Evolutionary conservation across 164 flowering plant species (phyloP), one percentile per base, ranked within the genome.

Genomic region (Taxillus chinensis): DNA sequence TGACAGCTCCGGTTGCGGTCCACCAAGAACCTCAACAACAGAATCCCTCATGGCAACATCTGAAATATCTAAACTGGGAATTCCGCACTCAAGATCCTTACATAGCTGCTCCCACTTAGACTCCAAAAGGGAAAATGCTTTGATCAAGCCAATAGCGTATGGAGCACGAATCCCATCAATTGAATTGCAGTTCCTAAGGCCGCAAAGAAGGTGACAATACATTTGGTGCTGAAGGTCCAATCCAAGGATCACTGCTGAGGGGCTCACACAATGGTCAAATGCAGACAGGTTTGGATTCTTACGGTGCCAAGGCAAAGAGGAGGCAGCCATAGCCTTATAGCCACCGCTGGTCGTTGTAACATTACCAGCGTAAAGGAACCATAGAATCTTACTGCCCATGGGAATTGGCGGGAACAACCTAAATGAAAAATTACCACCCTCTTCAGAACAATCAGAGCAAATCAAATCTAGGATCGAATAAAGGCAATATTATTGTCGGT

Each of bases 141-240:
- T 59, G 7, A 75, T 63, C 57, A 82, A 65, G 27, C 73, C 86
- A 40, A 63, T 41, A 0, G 82, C 86, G 68, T 79, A 79, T 0
- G 83, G 77, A 5, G 79, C 79, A 17, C 64, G 42, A 58, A 82
- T 73, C 2, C 69, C 71, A 67, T 74, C 79, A 4, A 80, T 52
- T 3, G 45, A 39, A 46, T 76, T 65, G 13, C 5, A 69, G 50
- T 69, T 59, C 61, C 78, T 66, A 9, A 82, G 77, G 8, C 77
- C 80, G 46, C 86, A 82, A 4, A 82, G 79, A 55, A 82, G 76
- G 62, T 82, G 86, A 52, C 82, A 80, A 38, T 82, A 82, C 78
- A 76, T 76, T 66, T 78, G 83, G 6, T 76, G 80, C 63, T 73
- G 60, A 38, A 66, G 7, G 63, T 79, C 60, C 3, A 78, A 63